phyloP scores from a whole-genome alignment of 2,329 filamentous ascomycete genomes.

The Ceratocystis destructans region DNA sequence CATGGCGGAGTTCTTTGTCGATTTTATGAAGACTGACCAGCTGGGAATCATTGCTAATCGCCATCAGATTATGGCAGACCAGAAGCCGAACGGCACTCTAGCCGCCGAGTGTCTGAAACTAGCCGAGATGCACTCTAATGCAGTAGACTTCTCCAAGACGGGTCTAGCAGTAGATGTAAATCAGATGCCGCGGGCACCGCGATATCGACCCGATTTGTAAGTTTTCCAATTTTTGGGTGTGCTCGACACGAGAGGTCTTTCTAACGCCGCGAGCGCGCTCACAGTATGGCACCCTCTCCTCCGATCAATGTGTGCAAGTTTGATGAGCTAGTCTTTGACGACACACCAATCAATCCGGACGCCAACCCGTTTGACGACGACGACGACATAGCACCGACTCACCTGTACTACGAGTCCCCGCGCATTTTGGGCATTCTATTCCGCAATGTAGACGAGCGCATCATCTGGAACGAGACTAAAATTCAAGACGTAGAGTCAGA shows the following conservation, averaged over 20 bases:
- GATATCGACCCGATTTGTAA: conserved; percentile 42
- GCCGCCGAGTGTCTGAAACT: conserved; percentile 39
- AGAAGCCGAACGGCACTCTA: conserved; percentile 36
- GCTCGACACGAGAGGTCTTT: not conserved
- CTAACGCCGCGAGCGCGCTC: not conserved
- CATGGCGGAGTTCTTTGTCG: conserved; percentile 70
- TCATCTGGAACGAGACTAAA: conserved; percentile 44
- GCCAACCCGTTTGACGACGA: conserved; percentile 26
- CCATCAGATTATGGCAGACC: conserved; percentile 53
- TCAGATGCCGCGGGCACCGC: conserved; percentile 30
- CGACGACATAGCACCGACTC: conserved; percentile 32
- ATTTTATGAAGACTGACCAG: conserved; percentile 56
- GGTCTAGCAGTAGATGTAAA: conserved; percentile 44
- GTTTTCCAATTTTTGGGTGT: conserved; percentile 21
- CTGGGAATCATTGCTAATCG: conserved; percentile 50
- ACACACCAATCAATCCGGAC: conserved; percentile 23
- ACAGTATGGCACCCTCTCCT: conserved; percentile 35
- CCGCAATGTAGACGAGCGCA: conserved; percentile 56
- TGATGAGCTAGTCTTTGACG: conserved; percentile 30
- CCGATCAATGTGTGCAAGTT: conserved; percentile 33
- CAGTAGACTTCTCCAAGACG: conserved; percentile 65
- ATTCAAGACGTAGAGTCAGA: conserved; percentile 23
- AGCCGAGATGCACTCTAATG: conserved; percentile 53
- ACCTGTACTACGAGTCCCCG: conserved; percentile 50
- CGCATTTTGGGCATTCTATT: conserved; percentile 60